Conservation (phyloP, 2,329 filamentous ascomycete genomes). For the Neofusicoccum sp. region DNA sequence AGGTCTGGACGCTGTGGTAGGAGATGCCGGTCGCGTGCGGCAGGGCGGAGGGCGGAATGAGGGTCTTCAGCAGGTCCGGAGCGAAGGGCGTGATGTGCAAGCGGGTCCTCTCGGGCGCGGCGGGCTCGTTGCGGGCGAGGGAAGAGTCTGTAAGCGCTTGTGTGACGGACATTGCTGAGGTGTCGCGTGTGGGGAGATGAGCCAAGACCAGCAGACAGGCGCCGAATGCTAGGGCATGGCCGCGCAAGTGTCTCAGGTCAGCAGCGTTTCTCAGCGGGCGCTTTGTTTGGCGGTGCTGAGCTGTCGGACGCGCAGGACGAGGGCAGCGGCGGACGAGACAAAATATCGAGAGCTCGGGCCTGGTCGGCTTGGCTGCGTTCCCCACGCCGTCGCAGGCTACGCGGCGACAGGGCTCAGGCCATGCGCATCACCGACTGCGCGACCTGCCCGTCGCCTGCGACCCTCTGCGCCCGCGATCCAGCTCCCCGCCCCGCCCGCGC, state of each 20-base stretch:
- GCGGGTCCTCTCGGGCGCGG: slow-evolving; percentile 36
- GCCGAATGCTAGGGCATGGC: slow-evolving; percentile 1
- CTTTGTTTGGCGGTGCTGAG: not conserved
- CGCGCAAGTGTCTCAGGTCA: slow-evolving; percentile 11
- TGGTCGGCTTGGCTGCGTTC: not conserved
- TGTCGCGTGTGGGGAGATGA: not conserved
- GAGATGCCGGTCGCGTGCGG: slow-evolving; percentile 76
- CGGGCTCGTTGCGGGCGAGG: slow-evolving; percentile 6
- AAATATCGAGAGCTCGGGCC: slow-evolving; percentile 14
- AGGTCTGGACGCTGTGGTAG: slow-evolving; percentile 83
- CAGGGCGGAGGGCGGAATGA: slow-evolving; percentile 70
- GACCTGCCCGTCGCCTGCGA: not conserved
- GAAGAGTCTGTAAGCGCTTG: slow-evolving; percentile 22
- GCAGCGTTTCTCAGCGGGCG: not conserved
- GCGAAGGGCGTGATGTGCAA: slow-evolving; percentile 90
- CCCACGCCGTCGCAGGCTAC: slow-evolving; percentile 19
- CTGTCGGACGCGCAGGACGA: not conserved
- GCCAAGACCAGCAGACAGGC: slow-evolving; percentile 4
- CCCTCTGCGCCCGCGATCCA: slow-evolving; percentile 4
- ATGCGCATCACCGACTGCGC: slow-evolving; percentile 12
- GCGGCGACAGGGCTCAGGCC: slow-evolving; percentile 8
- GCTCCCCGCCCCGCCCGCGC: not conserved
- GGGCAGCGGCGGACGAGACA: not conserved
- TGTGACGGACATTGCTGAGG: slow-evolving; percentile 20
- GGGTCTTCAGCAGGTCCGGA: slow-evolving; percentile 69